Percentiles rank a stretch among this genome's conserved stretches.
Evolutionary conservation across 2,329 filamentous ascomycete species (phyloP).

Genomic region (Pseudocercospora crystallina): DNA sequence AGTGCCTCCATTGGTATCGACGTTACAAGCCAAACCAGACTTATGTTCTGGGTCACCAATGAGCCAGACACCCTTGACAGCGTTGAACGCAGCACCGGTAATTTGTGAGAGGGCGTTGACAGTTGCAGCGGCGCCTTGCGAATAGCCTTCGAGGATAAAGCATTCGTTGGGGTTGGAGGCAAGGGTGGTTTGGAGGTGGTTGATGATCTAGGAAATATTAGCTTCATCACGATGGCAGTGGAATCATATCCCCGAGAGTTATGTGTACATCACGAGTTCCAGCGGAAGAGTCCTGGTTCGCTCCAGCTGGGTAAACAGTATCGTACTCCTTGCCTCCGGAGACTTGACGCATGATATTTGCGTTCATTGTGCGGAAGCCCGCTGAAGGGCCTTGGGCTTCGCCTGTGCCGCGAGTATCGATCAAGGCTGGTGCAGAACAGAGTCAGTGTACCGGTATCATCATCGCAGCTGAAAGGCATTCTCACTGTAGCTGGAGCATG

Average conservation of each 20-base stretch:
- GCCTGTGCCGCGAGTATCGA: conserved; percentile 30
- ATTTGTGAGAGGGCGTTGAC: conserved; percentile 35
- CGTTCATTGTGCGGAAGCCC: conserved; percentile 39
- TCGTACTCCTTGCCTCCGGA: conserved; percentile 37
- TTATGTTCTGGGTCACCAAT: conserved; percentile 38
- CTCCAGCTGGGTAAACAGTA: conserved; percentile 36
- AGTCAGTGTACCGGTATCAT: too few species aligned
- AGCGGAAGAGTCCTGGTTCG: conserved; percentile 28
- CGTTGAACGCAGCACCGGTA: conserved; percentile 35
- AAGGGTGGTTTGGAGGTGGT: conserved; percentile 32
- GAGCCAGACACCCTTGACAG: conserved; percentile 40
- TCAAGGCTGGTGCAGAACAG: too few species aligned
- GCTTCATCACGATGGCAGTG: too few species aligned
- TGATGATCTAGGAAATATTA: too few species aligned
- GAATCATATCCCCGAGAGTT: too few species aligned
- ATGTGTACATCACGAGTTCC: conserved; percentile 31
- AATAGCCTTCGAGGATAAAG: conserved; percentile 41
- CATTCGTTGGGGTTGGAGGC: conserved; percentile 31
- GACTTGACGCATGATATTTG: conserved; percentile 27
- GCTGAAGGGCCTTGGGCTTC: conserved; percentile 27
- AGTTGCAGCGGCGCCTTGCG: conserved; percentile 38
- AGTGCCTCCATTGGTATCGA: conserved; percentile 36
- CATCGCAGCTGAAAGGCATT: too few species aligned
- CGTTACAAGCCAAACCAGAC: conserved; percentile 34
- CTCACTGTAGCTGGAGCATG: conserved; percentile 18